Evolutionary conservation across 2,329 filamentous ascomycete species (phyloP).

Genomic region (Fusarium mundagurra): DNA sequence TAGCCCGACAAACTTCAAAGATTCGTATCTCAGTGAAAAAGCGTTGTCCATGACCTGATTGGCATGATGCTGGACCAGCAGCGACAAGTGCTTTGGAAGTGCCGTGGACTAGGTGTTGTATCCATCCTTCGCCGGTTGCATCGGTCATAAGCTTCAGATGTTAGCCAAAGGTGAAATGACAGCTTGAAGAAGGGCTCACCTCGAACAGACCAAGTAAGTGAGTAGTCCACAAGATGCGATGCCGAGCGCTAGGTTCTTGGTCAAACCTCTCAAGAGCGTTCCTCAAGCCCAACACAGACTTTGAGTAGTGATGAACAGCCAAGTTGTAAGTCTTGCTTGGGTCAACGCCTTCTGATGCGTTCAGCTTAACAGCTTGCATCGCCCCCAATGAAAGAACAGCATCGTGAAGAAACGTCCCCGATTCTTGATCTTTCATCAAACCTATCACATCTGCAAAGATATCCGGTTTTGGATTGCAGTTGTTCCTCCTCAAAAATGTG

Average conservation of each 20-base stretch:
- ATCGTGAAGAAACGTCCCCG: conserved; percentile 37
- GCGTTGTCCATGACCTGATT: conserved; percentile 28
- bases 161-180: too few relatives aligned
- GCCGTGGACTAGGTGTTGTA: conserved; percentile 49
- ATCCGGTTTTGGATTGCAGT: conserved; percentile 31
- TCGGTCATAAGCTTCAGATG: conserved; percentile 46
- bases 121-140: conserved; percentile 45
- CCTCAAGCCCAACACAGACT: conserved; percentile 40
- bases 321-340: not conserved
- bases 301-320: conserved; percentile 42
- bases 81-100: conserved; percentile 46
- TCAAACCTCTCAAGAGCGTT: conserved; percentile 16
- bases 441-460: conserved; percentile 35
- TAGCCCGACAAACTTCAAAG: conserved; percentile 47
- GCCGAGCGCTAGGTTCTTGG: not conserved
- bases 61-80: conserved; percentile 40
- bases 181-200: conserved; percentile 29
- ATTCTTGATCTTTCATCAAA: conserved; percentile 25
- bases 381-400: conserved; percentile 47
- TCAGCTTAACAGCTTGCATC: conserved; percentile 42
- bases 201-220: conserved; percentile 49
- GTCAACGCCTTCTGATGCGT: not conserved
- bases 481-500: conserved; percentile 42
- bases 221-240: conserved; percentile 47
- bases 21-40: conserved; percentile 47